These are phyloP conservation scores for Yamadazyma siamensis DNA, from an alignment of 1,139 yeast genomes.

Conservation along the genomic window DNA sequence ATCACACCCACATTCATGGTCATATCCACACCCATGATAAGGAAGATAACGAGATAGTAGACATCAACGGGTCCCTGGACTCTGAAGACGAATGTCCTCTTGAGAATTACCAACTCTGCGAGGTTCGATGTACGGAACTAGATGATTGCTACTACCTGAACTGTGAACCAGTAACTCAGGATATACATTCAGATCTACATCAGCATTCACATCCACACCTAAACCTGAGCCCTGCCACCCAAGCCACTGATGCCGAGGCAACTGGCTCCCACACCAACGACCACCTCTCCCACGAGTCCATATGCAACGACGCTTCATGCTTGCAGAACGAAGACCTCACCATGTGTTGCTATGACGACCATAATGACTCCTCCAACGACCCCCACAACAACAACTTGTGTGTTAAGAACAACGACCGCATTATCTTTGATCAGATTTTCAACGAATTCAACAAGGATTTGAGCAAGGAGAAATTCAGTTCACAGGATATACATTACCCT, in stretches of 20 bases:
- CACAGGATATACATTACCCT: constrained; percentile 25
- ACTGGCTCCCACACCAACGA: neutral
- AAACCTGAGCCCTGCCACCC: too few species aligned
- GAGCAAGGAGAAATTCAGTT: constrained; percentile 2
- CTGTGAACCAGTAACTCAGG: constrained; percentile 16
- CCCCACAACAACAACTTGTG: constrained; percentile 32
- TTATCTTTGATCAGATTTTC: constrained; percentile 14
- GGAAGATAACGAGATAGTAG: neutral
- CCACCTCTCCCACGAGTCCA: too few species aligned
- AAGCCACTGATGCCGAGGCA: constrained; percentile 1
- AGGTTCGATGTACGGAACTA: constrained; percentile 42
- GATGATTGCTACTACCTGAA: constrained; percentile 42
- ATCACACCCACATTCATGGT: constrained; percentile 67
- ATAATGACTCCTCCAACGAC: constrained; percentile 4
- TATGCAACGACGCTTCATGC: constrained; percentile 13
- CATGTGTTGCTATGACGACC: constrained; percentile 17
- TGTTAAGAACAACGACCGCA: constrained; percentile 15
- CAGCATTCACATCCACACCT: neutral
- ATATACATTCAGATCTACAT: neutral
- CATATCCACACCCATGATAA: constrained; percentile 55
- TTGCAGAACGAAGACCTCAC: constrained; percentile 10
- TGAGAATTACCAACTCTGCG: constrained; percentile 34
- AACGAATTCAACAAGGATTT: constrained; percentile 9
- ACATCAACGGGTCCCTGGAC: neutral
- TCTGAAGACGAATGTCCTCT: constrained; percentile 12